Percentiles rank a stretch among this genome's conserved stretches.
phyloP scores from a whole-genome alignment of 352 stramenopile species.

The Globisporangium irregulare region DNA sequence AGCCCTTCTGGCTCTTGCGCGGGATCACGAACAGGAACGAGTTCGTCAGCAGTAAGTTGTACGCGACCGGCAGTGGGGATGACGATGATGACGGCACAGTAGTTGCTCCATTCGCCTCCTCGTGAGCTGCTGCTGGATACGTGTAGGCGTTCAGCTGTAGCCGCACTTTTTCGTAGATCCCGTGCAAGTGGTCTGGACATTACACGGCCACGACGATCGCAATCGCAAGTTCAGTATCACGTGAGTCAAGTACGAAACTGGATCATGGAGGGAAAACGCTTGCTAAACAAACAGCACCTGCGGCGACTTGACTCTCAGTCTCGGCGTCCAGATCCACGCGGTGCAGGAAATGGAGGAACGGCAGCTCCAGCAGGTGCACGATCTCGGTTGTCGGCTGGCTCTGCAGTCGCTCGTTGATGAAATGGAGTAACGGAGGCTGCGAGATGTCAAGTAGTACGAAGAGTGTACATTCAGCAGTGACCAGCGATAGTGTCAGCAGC shows the following conservation, averaged over 20 bases:
- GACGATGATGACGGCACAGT: neutral
- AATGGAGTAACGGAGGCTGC: slow-evolving; percentile 70
- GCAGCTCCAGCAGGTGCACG: slow-evolving; percentile 59
- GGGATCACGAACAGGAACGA: slow-evolving; percentile 75
- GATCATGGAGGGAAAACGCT: neutral
- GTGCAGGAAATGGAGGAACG: slow-evolving; percentile 74
- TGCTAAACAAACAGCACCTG: slow-evolving; percentile 24
- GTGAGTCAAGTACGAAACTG: neutral
- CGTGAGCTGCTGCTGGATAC: slow-evolving; percentile 26
- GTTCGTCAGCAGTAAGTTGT: slow-evolving; percentile 75
- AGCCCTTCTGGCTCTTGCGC: slow-evolving; percentile 38
- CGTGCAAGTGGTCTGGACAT: slow-evolving; percentile 30
- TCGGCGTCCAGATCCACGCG: slow-evolving; percentile 41
- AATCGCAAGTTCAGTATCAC: neutral
- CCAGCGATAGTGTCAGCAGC: neutral
- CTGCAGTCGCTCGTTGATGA: slow-evolving; percentile 55
- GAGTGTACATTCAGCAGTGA: neutral
- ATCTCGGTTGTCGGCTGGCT: slow-evolving; percentile 31
- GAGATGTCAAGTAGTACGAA: neutral
- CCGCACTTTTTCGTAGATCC: slow-evolving; percentile 50
- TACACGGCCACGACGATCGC: neutral
- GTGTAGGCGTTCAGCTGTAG: slow-evolving; percentile 34
- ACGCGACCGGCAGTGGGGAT: slow-evolving; percentile 39
- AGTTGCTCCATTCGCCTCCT: neutral
- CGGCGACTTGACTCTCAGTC: slow-evolving; percentile 37